Base-by-base conservation (phyloP, 805 yeast species). In the Lachancea lanzarotensis region DNA sequence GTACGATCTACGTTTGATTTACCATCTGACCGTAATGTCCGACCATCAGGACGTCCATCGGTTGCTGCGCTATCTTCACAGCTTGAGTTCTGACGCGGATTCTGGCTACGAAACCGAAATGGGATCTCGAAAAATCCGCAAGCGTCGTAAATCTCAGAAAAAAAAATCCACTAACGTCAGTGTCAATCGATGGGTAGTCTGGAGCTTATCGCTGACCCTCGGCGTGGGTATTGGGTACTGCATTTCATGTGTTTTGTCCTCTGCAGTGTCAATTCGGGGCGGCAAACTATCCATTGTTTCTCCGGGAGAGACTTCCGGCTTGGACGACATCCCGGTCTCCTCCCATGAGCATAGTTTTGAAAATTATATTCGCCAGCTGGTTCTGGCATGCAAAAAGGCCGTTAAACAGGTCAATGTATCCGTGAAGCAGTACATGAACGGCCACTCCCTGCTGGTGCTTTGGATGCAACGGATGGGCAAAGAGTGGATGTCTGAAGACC, bases 191-290 rank as follows among this genome's bases (percentile, higher is more conserved):
- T 52, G 59, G 54, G 43, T 50, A 17, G 27, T 54, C 11, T 58
- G 60, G 60, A 58, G 62, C 3, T 43, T 60, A 5, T 60, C 66
- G 7, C 37, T 60, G 8, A 52, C 63, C 1, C 50, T 59, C 1
- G 65, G 66, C 12, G 56, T 60, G 13, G 65, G 66, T 3, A 49
- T 60, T 9, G 65, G 65, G 2, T 60, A 55, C 40, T 60, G 55
- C 45, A 40, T 61, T 19, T 53, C 63, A 11, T 54, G 52, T 40
- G 47, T 53, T 31, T 48, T 51, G 19, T 50, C 57, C 33, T 22
- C 38, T 38, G 18, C 32, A 31, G 15, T 40, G 26, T 26, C 43
- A 27, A 37, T 35, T 36, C 36, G 44, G n/a, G 44, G 29, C 26
- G 46, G 36, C 25, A n/a, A 33, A 10, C 13, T 38, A 13, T 12